Evolutionary conservation across 805 yeast genomes (phyloP).

Genomic region (Wickerhamiella lipophila): DNA sequence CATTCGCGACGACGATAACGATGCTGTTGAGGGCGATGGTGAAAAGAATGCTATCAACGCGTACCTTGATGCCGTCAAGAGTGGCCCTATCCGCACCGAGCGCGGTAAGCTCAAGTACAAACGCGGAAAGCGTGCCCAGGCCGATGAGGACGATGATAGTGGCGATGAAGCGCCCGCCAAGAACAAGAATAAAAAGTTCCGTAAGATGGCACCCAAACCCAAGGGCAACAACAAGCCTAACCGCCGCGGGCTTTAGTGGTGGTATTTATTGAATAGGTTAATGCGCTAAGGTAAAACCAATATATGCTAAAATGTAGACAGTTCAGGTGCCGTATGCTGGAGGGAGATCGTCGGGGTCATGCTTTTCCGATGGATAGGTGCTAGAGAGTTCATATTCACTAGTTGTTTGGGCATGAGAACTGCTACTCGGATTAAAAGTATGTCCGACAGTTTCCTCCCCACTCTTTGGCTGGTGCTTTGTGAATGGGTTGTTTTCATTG

Average conservation of each 20-base stretch:
- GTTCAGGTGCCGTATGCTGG: not conserved
- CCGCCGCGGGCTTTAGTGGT: conserved; percentile 8
- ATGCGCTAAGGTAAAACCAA: not conserved
- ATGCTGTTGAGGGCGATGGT: conserved; percentile 20
- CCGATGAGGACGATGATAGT: conserved; percentile 42
- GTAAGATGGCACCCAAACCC: conserved; percentile 7
- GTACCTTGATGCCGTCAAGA: conserved; percentile 82
- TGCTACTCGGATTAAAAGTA: no score
- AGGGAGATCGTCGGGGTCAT: not conserved
- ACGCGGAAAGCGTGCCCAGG: conserved; percentile 42
- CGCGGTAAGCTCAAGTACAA: conserved; percentile 80
- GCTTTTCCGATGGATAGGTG: not conserved
- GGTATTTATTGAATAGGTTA: conserved; percentile 3
- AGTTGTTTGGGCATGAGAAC: no score
- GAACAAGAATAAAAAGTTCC: not conserved
- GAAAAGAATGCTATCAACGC: conserved; percentile 61
- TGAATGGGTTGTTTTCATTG: not conserved
- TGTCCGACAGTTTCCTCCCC: no score
- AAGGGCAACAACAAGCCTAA: conserved; percentile 4
- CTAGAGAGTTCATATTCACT: not conserved
- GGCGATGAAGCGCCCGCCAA: conserved; percentile 22
- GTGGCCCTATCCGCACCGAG: conserved; percentile 91
- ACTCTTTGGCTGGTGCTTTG: no score
- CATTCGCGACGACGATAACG: conserved; percentile 39
- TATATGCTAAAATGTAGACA: no score